Evolutionary conservation across 495 filamentous ascomycete species (phyloP).

Genomic region (Talaromyces nanjingensis): DNA sequence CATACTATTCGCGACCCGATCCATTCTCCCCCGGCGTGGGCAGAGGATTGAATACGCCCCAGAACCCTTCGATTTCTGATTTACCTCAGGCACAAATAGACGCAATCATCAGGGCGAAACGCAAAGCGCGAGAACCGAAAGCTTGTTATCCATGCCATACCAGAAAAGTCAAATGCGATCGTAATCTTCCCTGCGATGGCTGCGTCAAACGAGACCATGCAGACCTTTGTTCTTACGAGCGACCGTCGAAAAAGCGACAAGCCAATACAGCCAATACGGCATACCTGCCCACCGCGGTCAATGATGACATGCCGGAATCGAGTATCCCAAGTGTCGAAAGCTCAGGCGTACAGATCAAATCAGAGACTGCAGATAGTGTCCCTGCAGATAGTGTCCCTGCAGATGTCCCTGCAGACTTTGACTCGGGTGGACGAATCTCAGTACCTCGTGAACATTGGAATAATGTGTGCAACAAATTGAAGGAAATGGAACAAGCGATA

Average conservation of each 20-base stretch:
- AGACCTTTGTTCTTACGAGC: constrained; percentile 64
- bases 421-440: not conserved
- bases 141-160: constrained; percentile 42
- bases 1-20: constrained; percentile 27
- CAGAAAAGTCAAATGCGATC: constrained; percentile 60
- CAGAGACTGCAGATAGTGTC: constrained; percentile 7
- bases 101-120: constrained; percentile 44
- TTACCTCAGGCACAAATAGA: constrained; percentile 41
- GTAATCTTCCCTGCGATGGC: constrained; percentile 65
- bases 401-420: not conserved
- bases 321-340: not conserved
- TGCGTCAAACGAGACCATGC: constrained; percentile 65
- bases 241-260: constrained; percentile 45
- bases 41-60: constrained; percentile 19
- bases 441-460: constrained; percentile 40
- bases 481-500: constrained; percentile 37
- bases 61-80: constrained; percentile 29
- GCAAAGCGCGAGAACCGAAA: constrained; percentile 42
- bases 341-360: not conserved
- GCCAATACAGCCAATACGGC: constrained; percentile 12
- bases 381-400: constrained; percentile 2
- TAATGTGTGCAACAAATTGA: constrained; percentile 38
- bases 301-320: not conserved
- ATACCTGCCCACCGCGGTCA: not conserved
- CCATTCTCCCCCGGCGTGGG: constrained; percentile 27